Conservation (phyloP, 2,329 filamentous ascomycete species). For the Pseudogymnoascus sp. region DNA sequence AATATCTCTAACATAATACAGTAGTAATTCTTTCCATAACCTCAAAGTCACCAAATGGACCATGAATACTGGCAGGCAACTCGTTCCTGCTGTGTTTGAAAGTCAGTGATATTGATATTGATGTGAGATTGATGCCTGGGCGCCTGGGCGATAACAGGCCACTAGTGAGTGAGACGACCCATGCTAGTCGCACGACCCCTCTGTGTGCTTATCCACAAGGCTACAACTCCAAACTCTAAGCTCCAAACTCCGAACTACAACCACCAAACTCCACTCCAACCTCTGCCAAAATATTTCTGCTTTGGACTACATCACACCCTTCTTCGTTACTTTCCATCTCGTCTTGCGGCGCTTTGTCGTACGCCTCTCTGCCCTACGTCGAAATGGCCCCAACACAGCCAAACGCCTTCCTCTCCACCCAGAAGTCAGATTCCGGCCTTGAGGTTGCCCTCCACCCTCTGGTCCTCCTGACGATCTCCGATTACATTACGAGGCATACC, state of each 20-base stretch:
- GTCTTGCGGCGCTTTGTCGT: neutral
- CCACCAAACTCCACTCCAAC: neutral
- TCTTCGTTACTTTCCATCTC: neutral
- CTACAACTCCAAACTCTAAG: neutral
- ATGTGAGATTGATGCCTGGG: too few species aligned
- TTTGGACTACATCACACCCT: neutral
- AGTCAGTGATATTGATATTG: too few species aligned
- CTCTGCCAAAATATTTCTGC: neutral
- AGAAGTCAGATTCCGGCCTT: conserved; percentile 60
- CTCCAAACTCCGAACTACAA: neutral
- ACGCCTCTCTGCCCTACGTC: neutral
- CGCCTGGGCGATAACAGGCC: too few species aligned
- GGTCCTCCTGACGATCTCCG: conserved; percentile 91
- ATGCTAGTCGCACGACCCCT: neutral
- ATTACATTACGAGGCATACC: conserved; percentile 89
- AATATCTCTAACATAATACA: too few species aligned
- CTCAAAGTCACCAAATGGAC: too few species aligned
- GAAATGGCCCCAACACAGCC: conserved; percentile 40
- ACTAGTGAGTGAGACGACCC: neutral
- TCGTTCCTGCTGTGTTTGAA: too few species aligned
- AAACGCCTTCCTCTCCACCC: conserved; percentile 58
- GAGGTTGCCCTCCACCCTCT: conserved; percentile 85
- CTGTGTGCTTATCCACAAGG: conserved; percentile 6
- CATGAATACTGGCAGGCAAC: too few species aligned
- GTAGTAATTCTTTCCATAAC: too few species aligned